Conservation (phyloP, 805 yeast species). For the Diddensiella santjacobensis region DNA sequence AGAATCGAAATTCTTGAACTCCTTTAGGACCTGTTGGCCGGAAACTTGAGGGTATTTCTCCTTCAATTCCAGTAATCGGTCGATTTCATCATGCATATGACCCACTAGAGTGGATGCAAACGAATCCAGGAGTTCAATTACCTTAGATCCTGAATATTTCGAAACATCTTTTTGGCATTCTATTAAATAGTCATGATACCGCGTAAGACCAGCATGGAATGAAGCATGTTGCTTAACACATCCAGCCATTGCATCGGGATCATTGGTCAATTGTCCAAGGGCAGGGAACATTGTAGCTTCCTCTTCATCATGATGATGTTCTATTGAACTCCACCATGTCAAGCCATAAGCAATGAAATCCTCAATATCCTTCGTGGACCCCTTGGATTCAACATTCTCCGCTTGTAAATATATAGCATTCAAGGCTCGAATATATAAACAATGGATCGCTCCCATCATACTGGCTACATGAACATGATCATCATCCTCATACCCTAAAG, state of each 20-base stretch:
- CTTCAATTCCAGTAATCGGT: background rate
- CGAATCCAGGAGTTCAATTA: background rate
- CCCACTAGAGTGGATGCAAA: background rate
- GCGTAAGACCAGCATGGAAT: background rate
- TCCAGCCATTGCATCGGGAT: background rate
- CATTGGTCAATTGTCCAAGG: background rate
- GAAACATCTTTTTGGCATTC: background rate
- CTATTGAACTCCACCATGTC: background rate
- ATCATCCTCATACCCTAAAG: background rate
- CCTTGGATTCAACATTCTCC: background rate
- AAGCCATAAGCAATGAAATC: background rate
- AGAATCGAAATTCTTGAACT: background rate
- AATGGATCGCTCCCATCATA: background rate
- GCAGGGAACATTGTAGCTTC: background rate
- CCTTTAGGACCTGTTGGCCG: background rate
- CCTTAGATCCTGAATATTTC: background rate
- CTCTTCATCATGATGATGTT: background rate
- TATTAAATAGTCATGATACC: background rate
- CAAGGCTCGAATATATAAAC: background rate
- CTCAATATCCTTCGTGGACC: background rate
- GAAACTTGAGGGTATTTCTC: background rate
- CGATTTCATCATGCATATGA: background rate
- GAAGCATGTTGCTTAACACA: background rate
- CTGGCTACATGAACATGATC: background rate
- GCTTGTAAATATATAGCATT: background rate